These are phyloP conservation scores for Mucor irregularis DNA, from an alignment of 371 early-diverging fungal species.

Conservation along the genomic window DNA sequence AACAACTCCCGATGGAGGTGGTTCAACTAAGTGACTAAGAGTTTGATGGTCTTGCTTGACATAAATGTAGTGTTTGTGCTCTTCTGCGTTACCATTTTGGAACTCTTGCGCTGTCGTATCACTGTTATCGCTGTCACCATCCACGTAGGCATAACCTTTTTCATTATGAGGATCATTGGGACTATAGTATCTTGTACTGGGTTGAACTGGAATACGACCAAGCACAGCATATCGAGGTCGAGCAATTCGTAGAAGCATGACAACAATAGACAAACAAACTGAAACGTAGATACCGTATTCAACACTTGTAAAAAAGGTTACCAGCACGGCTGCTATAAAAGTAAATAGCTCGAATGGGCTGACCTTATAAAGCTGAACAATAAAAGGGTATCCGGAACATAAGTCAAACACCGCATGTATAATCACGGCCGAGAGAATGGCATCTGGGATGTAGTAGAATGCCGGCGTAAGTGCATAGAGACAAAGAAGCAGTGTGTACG, in stretches of 20 bases:
- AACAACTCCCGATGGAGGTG: constrained; percentile 52
- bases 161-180: constrained; percentile 4
- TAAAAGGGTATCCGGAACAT: constrained; percentile 36
- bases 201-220: constrained; percentile 23
- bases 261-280: constrained; percentile 54
- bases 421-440: constrained; percentile 78
- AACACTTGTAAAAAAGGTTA: constrained; percentile 65
- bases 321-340: constrained; percentile 52
- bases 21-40: constrained; percentile 16
- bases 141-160: neutral
- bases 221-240: constrained; percentile 53
- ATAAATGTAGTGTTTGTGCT: constrained; percentile 15
- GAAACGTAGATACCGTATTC: constrained; percentile 67
- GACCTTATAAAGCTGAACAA: constrained; percentile 32
- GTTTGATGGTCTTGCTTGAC: constrained; percentile 19
- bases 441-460: constrained; percentile 84
- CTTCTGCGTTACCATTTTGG: constrained; percentile 15
- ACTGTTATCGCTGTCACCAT: neutral
- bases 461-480: constrained; percentile 77
- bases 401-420: constrained; percentile 69
- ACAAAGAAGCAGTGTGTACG: constrained; percentile 72
- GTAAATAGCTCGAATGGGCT: constrained; percentile 53
- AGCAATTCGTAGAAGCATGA: constrained; percentile 65
- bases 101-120: neutral
- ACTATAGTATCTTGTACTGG: neutral